phyloP scores from a whole-genome alignment of 352 stramenopile species.

The Phytopythium litorale region DNA sequence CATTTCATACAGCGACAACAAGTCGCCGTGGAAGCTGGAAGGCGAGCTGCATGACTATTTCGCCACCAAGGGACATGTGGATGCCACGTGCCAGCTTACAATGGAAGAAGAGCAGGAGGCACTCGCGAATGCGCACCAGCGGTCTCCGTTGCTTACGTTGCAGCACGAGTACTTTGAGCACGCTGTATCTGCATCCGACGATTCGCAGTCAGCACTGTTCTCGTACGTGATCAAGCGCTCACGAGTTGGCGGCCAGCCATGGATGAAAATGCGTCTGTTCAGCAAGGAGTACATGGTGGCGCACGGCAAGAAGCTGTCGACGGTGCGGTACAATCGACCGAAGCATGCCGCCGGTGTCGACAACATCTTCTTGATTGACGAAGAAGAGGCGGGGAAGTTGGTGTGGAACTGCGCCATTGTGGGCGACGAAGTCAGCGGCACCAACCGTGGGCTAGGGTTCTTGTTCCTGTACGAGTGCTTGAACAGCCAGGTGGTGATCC shows the following conservation, averaged over 20 bases:
- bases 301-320: constrained; percentile 81
- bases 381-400: constrained; percentile 75
- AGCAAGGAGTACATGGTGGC: constrained; percentile 67
- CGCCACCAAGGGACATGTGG: constrained; percentile 87
- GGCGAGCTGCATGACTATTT: constrained; percentile 88
- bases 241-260: constrained; percentile 79
- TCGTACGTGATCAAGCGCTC: constrained; percentile 31
- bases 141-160: constrained; percentile 58
- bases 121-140: constrained; percentile 67
- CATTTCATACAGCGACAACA: constrained; percentile 90
- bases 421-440: constrained; percentile 78
- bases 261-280: constrained; percentile 80
- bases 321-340: constrained; percentile 78
- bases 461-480: constrained; percentile 85
- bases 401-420: constrained; percentile 82
- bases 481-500: constrained; percentile 59
- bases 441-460: constrained; percentile 74
- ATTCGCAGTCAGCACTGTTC: background rate
- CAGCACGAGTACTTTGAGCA: constrained; percentile 72
- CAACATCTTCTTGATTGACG: constrained; percentile 68
- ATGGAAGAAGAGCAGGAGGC: constrained; percentile 94
- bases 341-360: constrained; percentile 50
- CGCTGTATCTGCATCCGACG: constrained; percentile 10
- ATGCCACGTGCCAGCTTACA: constrained; percentile 91
- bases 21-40: constrained; percentile 85